A percentile compares a stretch with the other conserved stretches of the same genome.
These are phyloP conservation scores for Chaetomium globosum DNA, from an alignment of 2,329 filamentous ascomycete species.

Conservation along the genomic window DNA sequence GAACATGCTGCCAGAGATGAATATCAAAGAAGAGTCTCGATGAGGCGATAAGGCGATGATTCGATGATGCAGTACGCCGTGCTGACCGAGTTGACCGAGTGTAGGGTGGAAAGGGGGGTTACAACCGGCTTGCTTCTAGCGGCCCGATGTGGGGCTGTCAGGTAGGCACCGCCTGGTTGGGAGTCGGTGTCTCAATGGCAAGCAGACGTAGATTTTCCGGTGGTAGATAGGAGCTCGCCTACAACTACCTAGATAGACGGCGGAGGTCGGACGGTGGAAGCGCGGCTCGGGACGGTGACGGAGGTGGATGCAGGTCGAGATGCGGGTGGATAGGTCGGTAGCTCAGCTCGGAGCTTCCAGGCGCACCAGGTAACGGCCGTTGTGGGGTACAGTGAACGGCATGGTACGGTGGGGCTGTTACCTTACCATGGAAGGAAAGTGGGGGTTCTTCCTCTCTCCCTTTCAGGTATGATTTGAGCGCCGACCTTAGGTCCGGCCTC, in stretches of 20 bases:
- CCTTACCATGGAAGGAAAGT: constrained; percentile 2
- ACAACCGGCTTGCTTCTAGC: neutral
- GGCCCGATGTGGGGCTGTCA: neutral
- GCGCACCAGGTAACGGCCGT: neutral
- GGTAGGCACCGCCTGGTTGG: neutral
- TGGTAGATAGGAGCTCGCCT: neutral
- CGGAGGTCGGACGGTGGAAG: constrained; percentile 2
- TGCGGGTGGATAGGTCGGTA: neutral
- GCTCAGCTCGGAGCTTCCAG: neutral
- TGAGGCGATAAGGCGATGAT: neutral
- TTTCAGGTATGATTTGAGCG: neutral
- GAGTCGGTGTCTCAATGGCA: neutral
- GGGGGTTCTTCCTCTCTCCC: neutral
- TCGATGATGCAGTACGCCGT: constrained; percentile 14
- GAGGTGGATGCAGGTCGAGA: neutral
- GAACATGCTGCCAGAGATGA: constrained; percentile 26
- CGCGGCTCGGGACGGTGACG: neutral
- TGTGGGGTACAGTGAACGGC: neutral
- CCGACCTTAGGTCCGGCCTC: neutral
- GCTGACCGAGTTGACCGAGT: neutral
- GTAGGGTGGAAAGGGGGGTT: neutral
- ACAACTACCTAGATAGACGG: neutral
- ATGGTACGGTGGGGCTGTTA: neutral
- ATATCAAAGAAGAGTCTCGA: neutral
- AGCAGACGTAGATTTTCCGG: neutral